Conservation (phyloP, 805 yeast genomes). For the Nakazawaea ishiwadae region DNA sequence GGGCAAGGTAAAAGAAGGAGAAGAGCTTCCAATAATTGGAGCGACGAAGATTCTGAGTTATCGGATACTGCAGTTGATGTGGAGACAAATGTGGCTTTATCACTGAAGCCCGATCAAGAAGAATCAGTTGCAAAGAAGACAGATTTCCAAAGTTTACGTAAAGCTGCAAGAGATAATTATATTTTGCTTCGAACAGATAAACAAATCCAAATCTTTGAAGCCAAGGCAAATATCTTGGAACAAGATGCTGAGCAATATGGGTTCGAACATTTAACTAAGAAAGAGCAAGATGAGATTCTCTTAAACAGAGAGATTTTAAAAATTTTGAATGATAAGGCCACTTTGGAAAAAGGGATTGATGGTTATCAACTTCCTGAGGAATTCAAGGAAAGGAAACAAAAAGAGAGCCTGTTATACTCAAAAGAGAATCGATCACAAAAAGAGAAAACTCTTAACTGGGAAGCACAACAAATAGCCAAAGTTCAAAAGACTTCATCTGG, state of each 20-base stretch:
- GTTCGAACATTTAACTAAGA: constrained; percentile 44
- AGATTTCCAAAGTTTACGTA: constrained; percentile 29
- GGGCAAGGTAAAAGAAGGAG: constrained; percentile 14
- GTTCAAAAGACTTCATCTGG: constrained; percentile 24
- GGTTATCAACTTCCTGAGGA: constrained; percentile 57
- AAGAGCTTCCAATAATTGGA: constrained; percentile 11
- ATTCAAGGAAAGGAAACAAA: constrained; percentile 49
- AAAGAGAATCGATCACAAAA: constrained; percentile 18
- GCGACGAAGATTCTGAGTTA: constrained; percentile 4
- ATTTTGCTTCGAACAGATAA: constrained; percentile 44
- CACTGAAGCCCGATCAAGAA: not conserved
- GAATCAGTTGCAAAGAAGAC: not conserved
- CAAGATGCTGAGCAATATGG: constrained; percentile 46
- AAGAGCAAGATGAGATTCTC: constrained; percentile 47
- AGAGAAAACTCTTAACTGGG: constrained; percentile 39
- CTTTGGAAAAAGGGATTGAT: constrained; percentile 28
- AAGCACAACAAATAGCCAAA: constrained; percentile 42
- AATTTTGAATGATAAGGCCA: constrained; percentile 35
- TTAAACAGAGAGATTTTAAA: constrained; percentile 46
- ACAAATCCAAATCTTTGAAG: constrained; percentile 35
- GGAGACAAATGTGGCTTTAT: not conserved
- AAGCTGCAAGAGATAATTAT: constrained; percentile 45
- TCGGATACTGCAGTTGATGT: not conserved
- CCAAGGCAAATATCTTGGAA: constrained; percentile 46
- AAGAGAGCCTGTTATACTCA: constrained; percentile 43